A percentile compares a stretch with the other conserved stretches of the same genome.
These are phyloP conservation scores for Skeletonema marinoi DNA, from an alignment of 108 stramenopile genomes.

Conservation along the genomic window DNA sequence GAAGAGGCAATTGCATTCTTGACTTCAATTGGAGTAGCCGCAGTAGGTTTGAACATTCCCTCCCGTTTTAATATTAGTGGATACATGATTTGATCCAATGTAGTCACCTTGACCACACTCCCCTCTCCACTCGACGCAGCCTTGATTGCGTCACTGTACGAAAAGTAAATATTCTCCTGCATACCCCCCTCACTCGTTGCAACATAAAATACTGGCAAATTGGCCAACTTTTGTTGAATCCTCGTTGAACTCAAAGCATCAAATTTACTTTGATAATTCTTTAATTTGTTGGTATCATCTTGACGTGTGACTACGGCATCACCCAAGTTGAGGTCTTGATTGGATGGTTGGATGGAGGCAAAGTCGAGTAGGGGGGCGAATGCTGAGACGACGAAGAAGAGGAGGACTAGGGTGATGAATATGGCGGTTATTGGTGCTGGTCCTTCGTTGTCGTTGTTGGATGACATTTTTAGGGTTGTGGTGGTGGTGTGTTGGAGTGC, in stretches of 20 bases:
- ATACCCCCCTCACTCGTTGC: constrained; percentile 17
- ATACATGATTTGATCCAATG: constrained; percentile 63
- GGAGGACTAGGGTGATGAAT: constrained; percentile 17
- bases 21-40: constrained; percentile 45
- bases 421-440: constrained; percentile 7
- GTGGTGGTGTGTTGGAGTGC: background rate
- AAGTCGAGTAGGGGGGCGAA: constrained; percentile 19
- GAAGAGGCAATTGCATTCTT: constrained; percentile 31
- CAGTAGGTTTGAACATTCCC: constrained; percentile 27
- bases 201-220: constrained; percentile 59
- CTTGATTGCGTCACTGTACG: constrained; percentile 45
- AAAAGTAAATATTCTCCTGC: constrained; percentile 48
- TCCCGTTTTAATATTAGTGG: constrained; percentile 58
- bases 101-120: constrained; percentile 48
- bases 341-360: background rate
- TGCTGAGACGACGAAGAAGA: constrained; percentile 28
- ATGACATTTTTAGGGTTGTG: background rate
- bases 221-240: constrained; percentile 56
- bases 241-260: constrained; percentile 37
- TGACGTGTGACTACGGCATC: constrained; percentile 59
- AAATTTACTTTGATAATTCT: constrained; percentile 43
- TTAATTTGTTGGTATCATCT: constrained; percentile 28
- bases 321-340: constrained; percentile 33
- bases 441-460: constrained; percentile 7
- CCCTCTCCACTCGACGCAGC: constrained; percentile 1